Base-by-base conservation (phyloP, 495 filamentous ascomycete species). In the Echria macrotheca region DNA sequence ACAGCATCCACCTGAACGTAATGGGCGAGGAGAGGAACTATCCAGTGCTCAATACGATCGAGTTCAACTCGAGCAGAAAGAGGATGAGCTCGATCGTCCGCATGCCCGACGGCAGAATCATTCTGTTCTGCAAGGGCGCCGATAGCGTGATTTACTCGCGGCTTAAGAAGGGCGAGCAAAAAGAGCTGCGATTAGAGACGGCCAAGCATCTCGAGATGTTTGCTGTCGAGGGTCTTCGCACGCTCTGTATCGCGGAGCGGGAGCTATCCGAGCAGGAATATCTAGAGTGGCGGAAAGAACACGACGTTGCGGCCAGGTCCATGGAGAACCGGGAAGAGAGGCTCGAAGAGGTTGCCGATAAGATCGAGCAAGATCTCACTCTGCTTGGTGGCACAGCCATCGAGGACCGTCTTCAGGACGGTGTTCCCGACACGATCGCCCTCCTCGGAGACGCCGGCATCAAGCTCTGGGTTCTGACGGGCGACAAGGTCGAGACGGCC, bases 401-500 rank as follows among this genome's bases (percentile, higher is more conserved):
- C 59, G 94, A 99, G 65, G 94, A 99, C 74, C 81, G 91, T 64
- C 74, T 99, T 35, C 94, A 99, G 66, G 93, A 97, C 56, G 94
- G 93, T 53, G 94, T 99, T 11, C 94, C 94, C 8, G 94, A 96
- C 58, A 91, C 94, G 2, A 99, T 99, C 55, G 87, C 86, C 47
- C 69, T 99, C 40, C 82, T 99, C 45, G 91, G 85, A 31, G 83
- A 89, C 49, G 94, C 94, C 41, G 94, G 94, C 51, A 96, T 99
- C 69, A 99, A 99, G 63, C 80, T 99, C n/a, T 99, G 94, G 94
- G 94, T 99, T 48, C 72, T 99, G 37, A 99, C 94, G 25, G 94
- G 94, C 47, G 94, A 99, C 73, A 99, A 96, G 69, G 91, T 97
- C 39, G 94, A 97, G 68, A 99, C 94, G 39, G 94, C 94, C 33